A percentile compares a stretch with the other conserved stretches of the same genome.
Conservation (phyloP, 2,329 filamentous ascomycete genomes). For the Monosporascus sp. region DNA sequence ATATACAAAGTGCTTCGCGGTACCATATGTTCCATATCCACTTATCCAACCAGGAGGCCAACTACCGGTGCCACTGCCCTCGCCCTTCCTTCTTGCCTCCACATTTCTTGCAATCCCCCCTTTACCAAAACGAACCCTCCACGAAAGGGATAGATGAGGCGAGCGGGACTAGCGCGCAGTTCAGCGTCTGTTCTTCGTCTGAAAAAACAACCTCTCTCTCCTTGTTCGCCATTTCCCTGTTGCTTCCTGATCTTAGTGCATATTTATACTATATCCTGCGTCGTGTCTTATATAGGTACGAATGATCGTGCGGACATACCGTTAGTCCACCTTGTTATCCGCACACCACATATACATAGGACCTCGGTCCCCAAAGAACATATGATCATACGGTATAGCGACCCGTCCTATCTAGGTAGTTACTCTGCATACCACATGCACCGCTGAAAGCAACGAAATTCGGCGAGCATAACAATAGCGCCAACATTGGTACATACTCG, state of each 20-base stretch:
- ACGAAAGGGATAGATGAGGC: not conserved
- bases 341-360: not conserved
- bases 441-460: not conserved
- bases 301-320: not conserved
- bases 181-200: not conserved
- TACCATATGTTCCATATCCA: not conserved
- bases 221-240: not conserved
- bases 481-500: not conserved
- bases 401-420: not conserved
- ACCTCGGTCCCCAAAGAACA: not conserved
- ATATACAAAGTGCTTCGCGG: constrained; percentile 19
- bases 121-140: not conserved
- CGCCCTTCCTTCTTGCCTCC: constrained; percentile 1
- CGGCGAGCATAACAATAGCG: not conserved
- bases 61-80: constrained; percentile 1
- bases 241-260: not conserved
- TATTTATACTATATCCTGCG: not conserved
- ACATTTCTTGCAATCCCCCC: not conserved
- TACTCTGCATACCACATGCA: not conserved
- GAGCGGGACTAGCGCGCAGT: not conserved
- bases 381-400: not conserved
- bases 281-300: not conserved
- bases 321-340: not conserved
- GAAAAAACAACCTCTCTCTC: not conserved
- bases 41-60: not conserved